Base-by-base conservation (phyloP, 352 stramenopile genomes). In the Pythium aristosporum region DNA sequence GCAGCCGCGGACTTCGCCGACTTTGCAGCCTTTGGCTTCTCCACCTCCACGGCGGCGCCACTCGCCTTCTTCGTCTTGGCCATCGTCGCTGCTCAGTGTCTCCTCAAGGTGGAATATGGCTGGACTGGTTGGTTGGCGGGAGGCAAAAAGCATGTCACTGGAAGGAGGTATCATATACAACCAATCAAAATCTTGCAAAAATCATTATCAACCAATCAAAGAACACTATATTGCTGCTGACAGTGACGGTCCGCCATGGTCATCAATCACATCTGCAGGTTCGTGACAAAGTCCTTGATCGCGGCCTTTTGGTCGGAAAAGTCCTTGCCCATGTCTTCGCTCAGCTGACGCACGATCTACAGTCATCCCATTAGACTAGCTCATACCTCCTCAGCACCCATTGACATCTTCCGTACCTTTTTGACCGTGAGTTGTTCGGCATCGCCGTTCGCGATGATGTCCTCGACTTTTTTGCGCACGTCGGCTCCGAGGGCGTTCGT, bases 391-490 rank as follows among this genome's bases (percentile, higher is more conserved):
- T 7, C 34, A 39, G 34, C 25, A 30, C n/a, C 15, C 13, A 28
- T 44, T 57, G 1, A 13, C 5, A 32, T 32, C 46, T 3, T 52
- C 8, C 61, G 6, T 64, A 94, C 85, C 77, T 88, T 88, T 52
- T 94, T 94, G 30, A 92, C 72, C n/a, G 85, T 94, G 47, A 94
- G 72, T 55, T 92, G 79, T 53, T 92, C 80, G 3, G 82, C 77
- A 52, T 94, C 76, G 42, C 85, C 85, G 32, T 87, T 71, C 5
- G 78, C 79, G 42, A 94, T 91, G 69, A 94, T 94, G 44, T 91
- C 75, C 67, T 83, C 73, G 55, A 94, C 75, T 51, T 90, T 90
- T 34, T 68, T 76, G 58, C 78, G 72, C 13, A 91, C 67, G 28
- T 89, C 80, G 0, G 65, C 72, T 23, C 68, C 71, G 60, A 93